Conservation (phyloP, 2,329 filamentous ascomycete species). For the Penicillium brevicompactum region DNA sequence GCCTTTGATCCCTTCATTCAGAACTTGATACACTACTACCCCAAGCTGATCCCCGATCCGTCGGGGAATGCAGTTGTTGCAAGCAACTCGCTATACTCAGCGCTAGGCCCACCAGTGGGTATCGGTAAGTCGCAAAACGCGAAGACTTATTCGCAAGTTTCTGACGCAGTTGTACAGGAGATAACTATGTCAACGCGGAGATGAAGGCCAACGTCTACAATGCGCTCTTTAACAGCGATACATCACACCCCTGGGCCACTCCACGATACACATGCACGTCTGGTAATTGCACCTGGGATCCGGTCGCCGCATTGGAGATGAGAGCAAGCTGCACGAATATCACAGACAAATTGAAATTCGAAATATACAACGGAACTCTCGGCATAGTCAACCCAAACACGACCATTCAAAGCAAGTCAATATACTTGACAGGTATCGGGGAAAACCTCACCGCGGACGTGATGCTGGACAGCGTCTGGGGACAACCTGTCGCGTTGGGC, state of each 20-base stretch:
- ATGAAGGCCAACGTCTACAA: conserved; percentile 16
- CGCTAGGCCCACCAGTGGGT: background rate
- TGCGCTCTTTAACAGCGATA: conserved; percentile 11
- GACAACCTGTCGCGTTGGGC: background rate
- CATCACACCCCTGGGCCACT: conserved; percentile 7
- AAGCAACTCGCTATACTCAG: background rate
- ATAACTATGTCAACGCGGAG: conserved; percentile 2
- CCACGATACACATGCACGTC: conserved; percentile 11
- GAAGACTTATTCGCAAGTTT: too few species aligned
- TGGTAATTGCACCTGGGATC: conserved; percentile 16
- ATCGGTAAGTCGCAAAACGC: background rate
- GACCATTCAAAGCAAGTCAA: background rate
- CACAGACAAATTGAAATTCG: conserved; percentile 2
- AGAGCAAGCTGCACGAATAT: conserved; percentile 10
- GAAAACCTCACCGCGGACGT: background rate
- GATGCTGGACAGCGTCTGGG: background rate
- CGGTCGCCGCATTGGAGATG: conserved; percentile 1
- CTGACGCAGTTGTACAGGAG: background rate
- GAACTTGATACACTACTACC: conserved; percentile 13
- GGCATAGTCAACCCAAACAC: background rate
- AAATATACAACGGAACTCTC: background rate
- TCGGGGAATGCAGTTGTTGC: background rate
- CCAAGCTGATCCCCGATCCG: background rate
- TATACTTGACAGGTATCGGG: background rate
- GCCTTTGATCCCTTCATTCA: conserved; percentile 20